A percentile compares a stretch with the other conserved stretches of the same genome.
These are phyloP conservation scores for Suillus bovinus DNA, from an alignment of 768 basidiomycete genomes.

Conservation along the genomic window DNA sequence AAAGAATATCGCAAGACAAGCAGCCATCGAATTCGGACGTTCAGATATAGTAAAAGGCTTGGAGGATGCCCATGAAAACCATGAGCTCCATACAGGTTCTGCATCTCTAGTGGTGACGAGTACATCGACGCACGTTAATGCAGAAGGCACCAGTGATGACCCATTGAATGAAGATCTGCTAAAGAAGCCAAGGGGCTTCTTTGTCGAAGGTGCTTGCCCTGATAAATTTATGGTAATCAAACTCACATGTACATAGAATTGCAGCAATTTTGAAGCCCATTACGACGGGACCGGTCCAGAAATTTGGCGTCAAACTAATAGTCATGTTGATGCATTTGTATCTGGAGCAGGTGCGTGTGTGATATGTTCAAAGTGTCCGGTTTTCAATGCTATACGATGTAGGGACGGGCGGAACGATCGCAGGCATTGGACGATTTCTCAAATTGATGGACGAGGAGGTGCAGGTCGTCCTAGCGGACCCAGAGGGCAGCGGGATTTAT, in stretches of 20 bases:
- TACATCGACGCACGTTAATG: conserved; percentile 43
- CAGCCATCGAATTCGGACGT: conserved; percentile 72
- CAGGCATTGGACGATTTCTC: conserved; percentile 78
- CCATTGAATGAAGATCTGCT: conserved; percentile 44
- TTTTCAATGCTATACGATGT: neutral
- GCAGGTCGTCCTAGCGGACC: conserved; percentile 80
- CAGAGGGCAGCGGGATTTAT: conserved; percentile 91
- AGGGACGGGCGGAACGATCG: conserved; percentile 97
- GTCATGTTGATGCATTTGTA: conserved; percentile 80
- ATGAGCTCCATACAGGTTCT: conserved; percentile 44
- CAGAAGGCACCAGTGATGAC: conserved; percentile 29
- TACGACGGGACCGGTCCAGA: conserved; percentile 90
- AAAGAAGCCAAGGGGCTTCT: conserved; percentile 75
- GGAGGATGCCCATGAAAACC: conserved; percentile 21
- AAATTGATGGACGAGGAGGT: conserved; percentile 72
- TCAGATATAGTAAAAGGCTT: conserved; percentile 28
- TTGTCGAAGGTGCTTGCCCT: conserved; percentile 70
- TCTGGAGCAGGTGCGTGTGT: conserved; percentile 73
- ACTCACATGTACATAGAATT: conserved; percentile 52
- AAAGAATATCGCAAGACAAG: conserved; percentile 85
- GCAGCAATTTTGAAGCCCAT: conserved; percentile 89
- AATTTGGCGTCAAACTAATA: conserved; percentile 91
- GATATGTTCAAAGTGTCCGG: neutral
- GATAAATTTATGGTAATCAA: neutral
- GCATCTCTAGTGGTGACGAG: conserved; percentile 55